These are phyloP conservation scores for Phytophthora brassicae DNA, from an alignment of 352 stramenopile species.

Conservation along the genomic window DNA sequence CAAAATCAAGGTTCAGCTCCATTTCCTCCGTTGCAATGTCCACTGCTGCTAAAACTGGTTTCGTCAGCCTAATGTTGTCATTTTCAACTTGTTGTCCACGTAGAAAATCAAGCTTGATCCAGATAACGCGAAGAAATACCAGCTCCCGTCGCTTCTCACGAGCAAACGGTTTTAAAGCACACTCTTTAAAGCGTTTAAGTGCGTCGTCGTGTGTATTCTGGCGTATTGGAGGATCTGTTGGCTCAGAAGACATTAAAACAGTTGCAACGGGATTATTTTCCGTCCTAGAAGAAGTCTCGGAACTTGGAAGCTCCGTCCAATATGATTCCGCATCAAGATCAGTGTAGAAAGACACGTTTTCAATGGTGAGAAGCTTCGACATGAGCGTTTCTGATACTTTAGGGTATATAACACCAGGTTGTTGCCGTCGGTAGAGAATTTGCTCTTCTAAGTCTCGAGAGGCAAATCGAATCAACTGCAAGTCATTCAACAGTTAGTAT, in stretches of 20 bases:
- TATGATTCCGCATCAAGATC: slow-evolving; percentile 48
- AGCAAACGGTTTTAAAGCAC: slow-evolving; percentile 30
- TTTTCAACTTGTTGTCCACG: slow-evolving; percentile 4
- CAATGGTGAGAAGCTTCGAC: slow-evolving; percentile 64
- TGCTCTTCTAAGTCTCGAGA: slow-evolving; percentile 54
- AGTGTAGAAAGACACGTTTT: slow-evolving; percentile 65
- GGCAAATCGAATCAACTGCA: slow-evolving; percentile 56
- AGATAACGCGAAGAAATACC: slow-evolving; percentile 49
- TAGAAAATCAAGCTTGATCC: slow-evolving; percentile 66
- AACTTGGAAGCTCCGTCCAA: slow-evolving; percentile 10
- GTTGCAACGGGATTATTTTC: slow-evolving; percentile 3
- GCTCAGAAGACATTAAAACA: neutral
- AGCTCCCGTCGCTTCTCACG: slow-evolving; percentile 45
- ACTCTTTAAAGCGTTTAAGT: slow-evolving; percentile 40
- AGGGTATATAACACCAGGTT: slow-evolving; percentile 53
- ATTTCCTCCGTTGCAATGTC: slow-evolving; percentile 65
- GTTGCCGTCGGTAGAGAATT: slow-evolving; percentile 61
- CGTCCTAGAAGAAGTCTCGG: neutral
- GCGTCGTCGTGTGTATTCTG: slow-evolving; percentile 19
- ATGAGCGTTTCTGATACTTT: slow-evolving; percentile 24
- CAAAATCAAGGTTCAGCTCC: slow-evolving; percentile 58
- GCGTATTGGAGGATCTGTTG: neutral
- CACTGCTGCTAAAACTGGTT: slow-evolving; percentile 35
- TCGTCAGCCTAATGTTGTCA: neutral
- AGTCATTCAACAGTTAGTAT: slow-evolving; percentile 3